Evolutionary conservation across 345 rosid genomes (phyloP), one percentile per base, ranked within the genome.

Genomic region (Eucalyptus brandiana): DNA sequence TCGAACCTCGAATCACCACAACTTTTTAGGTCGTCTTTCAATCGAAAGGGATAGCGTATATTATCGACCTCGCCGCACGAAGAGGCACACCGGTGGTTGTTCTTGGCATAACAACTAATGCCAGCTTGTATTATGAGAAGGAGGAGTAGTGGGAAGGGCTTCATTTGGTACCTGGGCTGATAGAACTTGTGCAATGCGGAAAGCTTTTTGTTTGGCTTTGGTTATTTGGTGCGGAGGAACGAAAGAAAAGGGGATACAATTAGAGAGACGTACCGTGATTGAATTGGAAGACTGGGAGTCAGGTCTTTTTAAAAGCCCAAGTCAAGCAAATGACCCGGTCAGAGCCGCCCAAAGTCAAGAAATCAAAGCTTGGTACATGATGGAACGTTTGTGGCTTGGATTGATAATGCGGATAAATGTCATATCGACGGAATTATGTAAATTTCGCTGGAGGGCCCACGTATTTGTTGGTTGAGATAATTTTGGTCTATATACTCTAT

Each of bases 11-110:
- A 56, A 9, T 24, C 30, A 10, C 13, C 13, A 0, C 62, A 56
- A 2, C 3, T 0, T 24, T 9, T 56, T 1, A 0, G 12, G 28
- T 9, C 28, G 1, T 9, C 10, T 5, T 56, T 56, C 62, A 56
- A 56, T 56, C 6, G 5, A 56, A 56, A 56, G 13, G 62, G 62
- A 56, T 56, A 24, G 6, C 3, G 1, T 23, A 56, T 23, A 1
- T 24, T 9, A 2, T 2, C 2, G 3, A 56, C 1, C 30, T 56
- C 30, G 2, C 62, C 62, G 0, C 62, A 23, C 1, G 62, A 56
- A 56, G 12, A 5, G 12, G 1, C 6, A 24, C 30, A 56, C 13
- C 0, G 11, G 62, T 9, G 30, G 11, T 56, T 56, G 6, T 9
- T 56, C 3, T 0, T 9, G 6, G 30, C 62, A 4, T 56, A 56